Percentiles rank a stretch among this genome's conserved stretches.
These are phyloP conservation scores for Polygonum maritimum DNA, from an alignment of 148 eudicot genomes.

Conservation along the genomic window DNA sequence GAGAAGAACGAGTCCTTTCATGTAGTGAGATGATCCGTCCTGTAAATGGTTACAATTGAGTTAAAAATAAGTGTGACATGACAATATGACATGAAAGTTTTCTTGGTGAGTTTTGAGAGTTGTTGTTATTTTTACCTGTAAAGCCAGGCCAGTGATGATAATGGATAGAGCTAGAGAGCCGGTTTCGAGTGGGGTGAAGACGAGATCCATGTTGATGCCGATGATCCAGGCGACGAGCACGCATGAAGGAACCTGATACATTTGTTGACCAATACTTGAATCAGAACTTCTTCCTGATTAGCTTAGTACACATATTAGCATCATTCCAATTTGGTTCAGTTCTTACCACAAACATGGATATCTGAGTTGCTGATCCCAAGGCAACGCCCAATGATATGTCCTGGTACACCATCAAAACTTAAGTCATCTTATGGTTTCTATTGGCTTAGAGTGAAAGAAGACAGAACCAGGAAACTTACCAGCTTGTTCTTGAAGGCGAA, in stretches of 20 bases:
- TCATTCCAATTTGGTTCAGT: background rate
- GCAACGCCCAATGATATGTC: conserved; percentile 92
- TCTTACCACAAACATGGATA: conserved; percentile 82
- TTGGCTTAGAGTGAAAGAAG: background rate
- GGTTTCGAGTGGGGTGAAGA: conserved; percentile 61
- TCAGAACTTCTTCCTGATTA: background rate
- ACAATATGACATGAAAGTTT: too few species aligned
- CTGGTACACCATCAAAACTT: conserved; percentile 28
- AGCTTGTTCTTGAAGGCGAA: conserved; percentile 88
- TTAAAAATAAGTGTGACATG: too few species aligned
- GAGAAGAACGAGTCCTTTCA: conserved; percentile 66
- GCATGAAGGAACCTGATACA: conserved; percentile 59
- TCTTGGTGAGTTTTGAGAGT: too few species aligned
- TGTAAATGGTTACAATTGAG: conserved; percentile 23
- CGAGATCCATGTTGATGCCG: conserved; percentile 67
- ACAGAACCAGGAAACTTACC: conserved; percentile 23
- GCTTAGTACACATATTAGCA: background rate
- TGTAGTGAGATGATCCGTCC: conserved; percentile 80
- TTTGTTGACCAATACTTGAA: background rate
- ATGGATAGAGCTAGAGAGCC: conserved; percentile 60
- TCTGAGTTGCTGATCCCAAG: conserved; percentile 88
- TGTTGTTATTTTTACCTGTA: conserved; percentile 41
- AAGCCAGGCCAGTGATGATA: conserved; percentile 54
- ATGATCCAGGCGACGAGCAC: conserved; percentile 64
- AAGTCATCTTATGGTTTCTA: background rate